Evolutionary conservation across 2,329 filamentous ascomycete genomes (phyloP), one percentile per base, ranked within the genome.

Genomic region (Furcasterigmium furcatum): DNA sequence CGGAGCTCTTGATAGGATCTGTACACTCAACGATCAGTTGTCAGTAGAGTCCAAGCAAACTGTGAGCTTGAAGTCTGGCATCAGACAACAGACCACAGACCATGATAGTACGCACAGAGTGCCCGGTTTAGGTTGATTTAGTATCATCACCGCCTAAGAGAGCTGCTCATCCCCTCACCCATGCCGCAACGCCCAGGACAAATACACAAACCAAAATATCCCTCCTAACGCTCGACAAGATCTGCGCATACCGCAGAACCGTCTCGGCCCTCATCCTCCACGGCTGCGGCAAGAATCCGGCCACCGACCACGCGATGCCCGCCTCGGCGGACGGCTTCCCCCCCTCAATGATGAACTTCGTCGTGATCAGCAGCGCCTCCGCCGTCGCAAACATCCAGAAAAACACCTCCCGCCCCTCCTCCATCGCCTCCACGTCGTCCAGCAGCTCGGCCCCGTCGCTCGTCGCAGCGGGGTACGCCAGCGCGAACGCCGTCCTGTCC

Each of bases 351-450:
- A 90, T 82, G 61, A 85, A 88, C 20, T 87, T 74, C 24, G 79
- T 83, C 2, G 82, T 85, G 52, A 92, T 80, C 51, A 92, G 70
- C 44, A 88, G 61, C 10, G 88, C 75, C 68, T 94, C 87, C 25
- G 81, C 84, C 1, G 87, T 89, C 6, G 87, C 84, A 60, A 92
- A 94, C n/a, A 87, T 76, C 71, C 84, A 89, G 65, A 92, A 91
- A 65, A 91, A 85, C 50, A 76, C 73, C 38, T 70, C 70, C 34
- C 72, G 60, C 27, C 64, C 59, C 46, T 61, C 59, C 43, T 63
- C 63, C 44, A 68, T 54, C 45, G 60, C 50, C 47, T 57, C 41
- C n/a, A 49, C 30, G 34, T 46, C 40, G n/a, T 39, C n/a, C 19
- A 66, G 43, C 40, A 58, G 52, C 38, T 58, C 61, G 13, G 50